Conservation (phyloP, 257 asterid species). For the Solanum rostratum region DNA sequence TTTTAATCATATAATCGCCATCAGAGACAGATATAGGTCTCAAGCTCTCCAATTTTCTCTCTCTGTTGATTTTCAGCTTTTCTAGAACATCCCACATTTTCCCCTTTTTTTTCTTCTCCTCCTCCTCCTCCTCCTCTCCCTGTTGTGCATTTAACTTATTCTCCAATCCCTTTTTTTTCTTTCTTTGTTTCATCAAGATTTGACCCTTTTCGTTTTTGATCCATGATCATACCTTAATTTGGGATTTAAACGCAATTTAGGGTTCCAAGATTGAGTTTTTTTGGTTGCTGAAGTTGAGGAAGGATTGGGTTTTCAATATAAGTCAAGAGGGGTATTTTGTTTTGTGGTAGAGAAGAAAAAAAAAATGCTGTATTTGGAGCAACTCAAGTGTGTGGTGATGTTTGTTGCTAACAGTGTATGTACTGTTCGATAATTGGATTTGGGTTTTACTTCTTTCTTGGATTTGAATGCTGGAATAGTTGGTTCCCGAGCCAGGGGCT, state of each 20-base stretch:
- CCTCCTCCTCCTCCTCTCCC: not conserved
- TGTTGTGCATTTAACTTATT: not conserved
- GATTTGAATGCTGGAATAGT: constrained; percentile 65
- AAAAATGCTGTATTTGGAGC: constrained; percentile 56
- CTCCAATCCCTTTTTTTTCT: not conserved
- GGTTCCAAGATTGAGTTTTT: not conserved
- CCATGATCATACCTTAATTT: not conserved
- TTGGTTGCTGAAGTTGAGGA: not conserved
- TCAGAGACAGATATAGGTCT: not conserved
- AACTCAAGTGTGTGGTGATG: constrained; percentile 28
- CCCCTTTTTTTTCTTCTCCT: not conserved
- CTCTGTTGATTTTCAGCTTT: not conserved
- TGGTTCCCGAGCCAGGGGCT: constrained; percentile 90
- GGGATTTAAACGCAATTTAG: not conserved
- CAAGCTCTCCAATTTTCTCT: not conserved
- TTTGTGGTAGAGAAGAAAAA: not conserved
- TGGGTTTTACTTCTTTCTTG: constrained; percentile 7
- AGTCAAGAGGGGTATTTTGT: not conserved
- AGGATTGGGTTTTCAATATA: not conserved
- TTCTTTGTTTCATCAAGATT: not conserved
- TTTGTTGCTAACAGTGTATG: constrained; percentile 4
- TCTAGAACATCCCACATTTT: not conserved
- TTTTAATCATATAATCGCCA: not conserved
- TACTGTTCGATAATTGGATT: constrained; percentile 16
- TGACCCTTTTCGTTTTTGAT: not conserved